A percentile compares a stretch with the other conserved stretches of the same genome.
Conservation (phyloP, 164 flowering plant species). For the Vitis labrusca region DNA sequence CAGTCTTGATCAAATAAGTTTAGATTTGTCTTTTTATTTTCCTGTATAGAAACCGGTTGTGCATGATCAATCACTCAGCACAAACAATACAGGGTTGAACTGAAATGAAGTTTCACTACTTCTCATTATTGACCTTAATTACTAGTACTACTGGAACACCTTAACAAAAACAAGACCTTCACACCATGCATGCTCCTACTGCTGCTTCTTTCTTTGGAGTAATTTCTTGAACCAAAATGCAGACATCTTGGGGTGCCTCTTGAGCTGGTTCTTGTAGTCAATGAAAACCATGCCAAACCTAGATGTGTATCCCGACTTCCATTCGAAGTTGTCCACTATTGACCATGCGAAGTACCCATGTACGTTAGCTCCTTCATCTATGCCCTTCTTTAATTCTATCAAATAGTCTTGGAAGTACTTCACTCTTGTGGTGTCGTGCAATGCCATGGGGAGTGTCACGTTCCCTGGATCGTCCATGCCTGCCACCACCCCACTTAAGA, state of each 20-base stretch:
- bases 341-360: constrained; percentile 92
- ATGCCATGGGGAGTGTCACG: constrained; percentile 51
- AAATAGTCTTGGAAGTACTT: constrained; percentile 60
- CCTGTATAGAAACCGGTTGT: too few species aligned
- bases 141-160: too few species aligned
- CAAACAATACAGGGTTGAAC: too few species aligned
- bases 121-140: too few species aligned
- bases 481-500: constrained; percentile 13
- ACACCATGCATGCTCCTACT: too few species aligned
- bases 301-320: constrained; percentile 83
- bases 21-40: too few species aligned
- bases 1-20: too few species aligned
- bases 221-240: constrained; percentile 79
- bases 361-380: constrained; percentile 80
- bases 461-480: constrained; percentile 96
- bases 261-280: constrained; percentile 51
- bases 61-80: too few species aligned
- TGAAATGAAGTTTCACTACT: too few species aligned
- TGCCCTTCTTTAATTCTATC: constrained; percentile 59
- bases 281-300: constrained; percentile 86
- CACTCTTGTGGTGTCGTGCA: constrained; percentile 67
- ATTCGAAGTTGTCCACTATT: constrained; percentile 88
- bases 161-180: too few species aligned
- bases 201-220: constrained; percentile 26
- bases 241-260: constrained; percentile 81